Base-by-base conservation (phyloP, 2,329 filamentous ascomycete genomes). In the Apiospora hydei region DNA sequence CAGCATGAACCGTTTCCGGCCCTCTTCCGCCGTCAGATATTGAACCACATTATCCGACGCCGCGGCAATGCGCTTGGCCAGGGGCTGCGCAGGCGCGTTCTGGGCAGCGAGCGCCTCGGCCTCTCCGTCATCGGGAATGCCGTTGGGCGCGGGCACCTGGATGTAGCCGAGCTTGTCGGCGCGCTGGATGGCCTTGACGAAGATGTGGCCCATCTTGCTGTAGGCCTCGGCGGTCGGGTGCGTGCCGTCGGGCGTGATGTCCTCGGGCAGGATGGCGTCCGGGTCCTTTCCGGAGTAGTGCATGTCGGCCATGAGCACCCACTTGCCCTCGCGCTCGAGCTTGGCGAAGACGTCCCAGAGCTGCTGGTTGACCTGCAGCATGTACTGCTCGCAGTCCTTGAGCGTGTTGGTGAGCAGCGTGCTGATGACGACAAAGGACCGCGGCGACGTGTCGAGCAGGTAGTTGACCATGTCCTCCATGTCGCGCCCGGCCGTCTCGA, bases 231-330 rank as follows among this genome's bases (percentile, higher is more conserved):
- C 77, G 43, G 74, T 73, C 7, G 76, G 77, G 69, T 78, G 77
- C 4, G 76, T 76, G 61, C 77, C 77, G 67, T 78, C 77, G n/a
- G 75, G 69, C 8, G 73, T 75, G 68, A 78, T 76, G 49, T 78
- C 73, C 1, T 14, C 16, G 14, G 75, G 71, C 18, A 69, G 51
- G 16, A 76, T 76, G 16, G 74, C 73, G 67, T 72, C 67, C 14
- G 73, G 73, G 41, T 53, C 61, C 69, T 57, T 66, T n/a, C 71
- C 71, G 21, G 64, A 46, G 16, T 72, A 69, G 69, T 80, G 75
- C 77, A 80, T 80, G 47, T 80, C 77, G n/a, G 75, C 78, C 13
- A 79, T 67, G 1, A 78, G 72, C 7, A 78, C 71, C 21, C 69
- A 76, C 43, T 71, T 75, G 24, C 72, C 70, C 47, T 75, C 72